Evolutionary conservation across 371 early-diverging fungal genomes (phyloP).

Genomic region (Lichtheimia ramosa): DNA sequence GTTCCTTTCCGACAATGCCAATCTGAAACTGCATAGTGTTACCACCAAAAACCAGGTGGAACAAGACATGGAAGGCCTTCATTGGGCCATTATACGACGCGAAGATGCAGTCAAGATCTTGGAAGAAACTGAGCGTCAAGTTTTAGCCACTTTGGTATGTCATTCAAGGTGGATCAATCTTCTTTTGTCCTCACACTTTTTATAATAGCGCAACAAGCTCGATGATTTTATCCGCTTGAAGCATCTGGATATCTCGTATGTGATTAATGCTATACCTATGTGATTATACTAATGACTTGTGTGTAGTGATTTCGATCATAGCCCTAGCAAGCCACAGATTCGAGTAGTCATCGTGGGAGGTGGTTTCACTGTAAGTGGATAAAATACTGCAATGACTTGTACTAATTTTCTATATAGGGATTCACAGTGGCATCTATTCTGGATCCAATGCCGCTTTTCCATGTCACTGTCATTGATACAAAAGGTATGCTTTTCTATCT

Average conservation of each 20-base stretch:
- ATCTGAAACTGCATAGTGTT: constrained; percentile 27
- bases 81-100: constrained; percentile 26
- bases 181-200: no score
- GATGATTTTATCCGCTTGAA: constrained; percentile 8
- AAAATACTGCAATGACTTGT: neutral
- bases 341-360: constrained; percentile 44
- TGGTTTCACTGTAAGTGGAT: constrained; percentile 37
- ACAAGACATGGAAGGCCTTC: constrained; percentile 17
- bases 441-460: constrained; percentile 46
- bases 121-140: constrained; percentile 32
- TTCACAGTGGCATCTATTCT: constrained; percentile 43
- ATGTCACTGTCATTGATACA: constrained; percentile 44
- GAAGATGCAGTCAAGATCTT: constrained; percentile 24
- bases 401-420: constrained; percentile 25
- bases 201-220: constrained; percentile 18
- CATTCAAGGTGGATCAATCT: no score
- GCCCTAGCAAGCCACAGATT: constrained; percentile 1
- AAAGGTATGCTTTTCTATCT: constrained; percentile 20
- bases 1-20: constrained; percentile 30
- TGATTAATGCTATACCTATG: neutral
- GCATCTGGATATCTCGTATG: neutral
- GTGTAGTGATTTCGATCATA: neutral
- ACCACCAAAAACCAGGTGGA: constrained; percentile 21
- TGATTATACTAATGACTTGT: no score
- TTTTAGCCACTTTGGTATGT: constrained; percentile 29